Conservation (phyloP, 129 eudicot genomes). For the Deinandra increscens region DNA sequence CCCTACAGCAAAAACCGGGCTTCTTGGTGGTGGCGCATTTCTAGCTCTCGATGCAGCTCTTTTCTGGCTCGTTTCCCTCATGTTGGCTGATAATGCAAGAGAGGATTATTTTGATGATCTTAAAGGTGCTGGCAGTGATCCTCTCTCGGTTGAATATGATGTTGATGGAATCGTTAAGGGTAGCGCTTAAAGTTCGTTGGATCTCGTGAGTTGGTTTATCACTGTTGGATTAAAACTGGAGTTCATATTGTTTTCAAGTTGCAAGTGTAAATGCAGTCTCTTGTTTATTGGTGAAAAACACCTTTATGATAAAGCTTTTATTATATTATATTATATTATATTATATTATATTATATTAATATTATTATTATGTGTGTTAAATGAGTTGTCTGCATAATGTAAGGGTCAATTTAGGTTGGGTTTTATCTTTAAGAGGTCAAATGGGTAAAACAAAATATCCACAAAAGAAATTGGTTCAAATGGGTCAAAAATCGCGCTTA, state of each 20-base stretch:
- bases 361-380: slow-evolving; percentile 1
- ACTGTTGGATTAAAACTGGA: slow-evolving; percentile 1
- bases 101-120: slow-evolving; percentile 69
- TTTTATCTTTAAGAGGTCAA: too few species aligned
- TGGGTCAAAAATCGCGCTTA: too few species aligned
- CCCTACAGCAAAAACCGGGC: slow-evolving; percentile 97
- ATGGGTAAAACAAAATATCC: too few species aligned
- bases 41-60: slow-evolving; percentile 86
- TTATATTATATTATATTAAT: too few species aligned
- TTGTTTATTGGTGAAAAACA: slow-evolving; percentile 27
- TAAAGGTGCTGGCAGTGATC: slow-evolving; percentile 36
- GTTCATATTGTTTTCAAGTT: slow-evolving; percentile 15
- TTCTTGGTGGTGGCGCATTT: slow-evolving; percentile 97
- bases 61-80: slow-evolving; percentile 84
- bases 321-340: too few species aligned
- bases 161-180: slow-evolving; percentile 45
- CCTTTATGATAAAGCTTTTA: background rate
- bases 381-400: background rate
- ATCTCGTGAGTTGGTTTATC: slow-evolving; percentile 14
- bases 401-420: background rate
- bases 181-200: slow-evolving; percentile 28
- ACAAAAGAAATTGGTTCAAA: too few species aligned
- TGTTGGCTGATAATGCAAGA: slow-evolving; percentile 84
- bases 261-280: slow-evolving; percentile 22
- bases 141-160: slow-evolving; percentile 27